Evolutionary conservation across 306 rosid species (phyloP).

Genomic region (Cucurbita argyrosperma): DNA sequence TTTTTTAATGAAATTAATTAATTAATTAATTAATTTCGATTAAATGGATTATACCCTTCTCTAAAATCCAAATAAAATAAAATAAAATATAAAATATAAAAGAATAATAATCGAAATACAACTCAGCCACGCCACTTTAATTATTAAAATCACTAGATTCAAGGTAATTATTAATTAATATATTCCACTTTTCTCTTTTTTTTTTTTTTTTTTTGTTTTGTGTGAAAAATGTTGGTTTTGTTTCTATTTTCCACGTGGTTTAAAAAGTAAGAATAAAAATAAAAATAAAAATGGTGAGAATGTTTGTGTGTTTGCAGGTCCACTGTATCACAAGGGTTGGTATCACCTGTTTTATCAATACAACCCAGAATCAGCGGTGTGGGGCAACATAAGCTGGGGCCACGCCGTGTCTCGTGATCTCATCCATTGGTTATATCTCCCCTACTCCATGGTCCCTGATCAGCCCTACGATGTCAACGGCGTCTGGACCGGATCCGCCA

Average conservation of each 20-base stretch:
- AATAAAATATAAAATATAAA: no score
- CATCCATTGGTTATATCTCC: conserved; percentile 77
- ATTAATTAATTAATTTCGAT: no score
- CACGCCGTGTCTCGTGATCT: conserved; percentile 66
- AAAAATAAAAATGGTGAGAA: neutral
- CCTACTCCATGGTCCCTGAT: conserved; percentile 50
- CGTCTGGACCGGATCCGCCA: conserved; percentile 83
- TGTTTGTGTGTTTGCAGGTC: conserved; percentile 25
- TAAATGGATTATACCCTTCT: no score
- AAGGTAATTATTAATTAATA: neutral
- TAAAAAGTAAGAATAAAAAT: neutral
- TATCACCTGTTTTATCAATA: conserved; percentile 84
- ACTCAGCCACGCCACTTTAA: neutral
- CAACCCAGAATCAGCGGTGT: conserved; percentile 65
- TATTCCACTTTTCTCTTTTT: neutral
- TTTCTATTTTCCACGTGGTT: neutral
- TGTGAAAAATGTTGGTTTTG: neutral
- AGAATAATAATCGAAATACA: neutral
- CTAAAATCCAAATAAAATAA: no score
- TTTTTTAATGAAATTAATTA: no score
- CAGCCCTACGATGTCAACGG: conserved; percentile 45
- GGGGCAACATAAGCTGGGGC: conserved; percentile 92
- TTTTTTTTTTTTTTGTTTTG: neutral
- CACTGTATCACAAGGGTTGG: conserved; percentile 58
- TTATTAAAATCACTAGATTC: neutral